Evolutionary conservation across 352 stramenopile genomes (phyloP), one percentile per base, ranked within the genome.

Genomic region (Globisporangium nodosum): DNA sequence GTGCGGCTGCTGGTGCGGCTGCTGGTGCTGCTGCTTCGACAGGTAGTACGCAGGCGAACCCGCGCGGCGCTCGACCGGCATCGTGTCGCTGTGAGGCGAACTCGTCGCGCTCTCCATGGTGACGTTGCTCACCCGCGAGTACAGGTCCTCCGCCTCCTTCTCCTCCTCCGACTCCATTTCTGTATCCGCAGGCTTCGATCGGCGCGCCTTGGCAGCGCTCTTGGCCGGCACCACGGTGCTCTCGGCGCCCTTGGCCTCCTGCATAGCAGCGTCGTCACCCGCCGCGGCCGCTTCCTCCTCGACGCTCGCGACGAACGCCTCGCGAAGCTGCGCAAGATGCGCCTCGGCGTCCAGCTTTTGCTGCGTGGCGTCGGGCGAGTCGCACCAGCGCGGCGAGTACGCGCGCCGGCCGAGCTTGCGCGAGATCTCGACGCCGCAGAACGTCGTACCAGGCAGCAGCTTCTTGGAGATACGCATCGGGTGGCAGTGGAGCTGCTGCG

Each of bases 381-480:
- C 71, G 52, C 72, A 69, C 5, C 70, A 66, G 52, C 75, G 80
- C 52, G 80, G 77, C 60, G 84, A 88, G 70, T 87, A 90, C 35
- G 80, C 78, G 21, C 80, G 71, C 21, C 80, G 71, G 1, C 80
- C 80, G 49, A 90, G 82, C 77, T 90, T 90, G 42, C 77, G 75
- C 54, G 84, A 82, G 60, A 90, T 87, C 58, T 81, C 78, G 54
- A 90, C 75, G 30, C 74, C 78, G 33, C 74, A 75, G 49, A 90
- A 86, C 31, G 81, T 70, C 30, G 56, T 63, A 5, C 79, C 79
- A 0, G 79, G 76, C 46, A 89, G 64, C 30, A 90, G 63, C 62
- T 90, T 90, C 74, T 90, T 90, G 43, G 81, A 90, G 60, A 90
- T 84, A 16, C 81, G 72, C 81, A 90, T 90, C 24, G 81, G 81